Conservation (phyloP, 164 flowering plant genomes). For the Cinnamomum chago region DNA sequence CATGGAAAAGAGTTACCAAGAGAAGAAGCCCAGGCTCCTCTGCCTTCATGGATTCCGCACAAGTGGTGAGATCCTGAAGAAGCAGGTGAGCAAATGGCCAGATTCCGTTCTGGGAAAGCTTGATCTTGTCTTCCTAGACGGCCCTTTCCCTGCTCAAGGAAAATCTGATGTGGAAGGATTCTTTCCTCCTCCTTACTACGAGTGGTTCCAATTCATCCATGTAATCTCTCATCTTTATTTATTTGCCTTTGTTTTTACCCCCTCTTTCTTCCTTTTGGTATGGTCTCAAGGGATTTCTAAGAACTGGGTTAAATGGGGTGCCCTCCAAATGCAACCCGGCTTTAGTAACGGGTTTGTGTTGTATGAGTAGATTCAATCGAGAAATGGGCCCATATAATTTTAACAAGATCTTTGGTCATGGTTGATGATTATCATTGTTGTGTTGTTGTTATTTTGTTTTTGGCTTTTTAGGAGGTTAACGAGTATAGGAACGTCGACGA, state of each 20-base stretch:
- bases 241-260: not conserved
- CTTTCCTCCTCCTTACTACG: conserved; percentile 84
- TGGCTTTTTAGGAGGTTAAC: conserved; percentile 36
- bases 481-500: conserved; percentile 67
- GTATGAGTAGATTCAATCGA: too few species aligned
- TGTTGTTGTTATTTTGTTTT: too few species aligned
- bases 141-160: conserved; percentile 56
- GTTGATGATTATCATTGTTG: too few species aligned
- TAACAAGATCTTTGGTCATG: too few species aligned
- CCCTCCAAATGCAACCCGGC: too few species aligned
- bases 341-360: too few species aligned
- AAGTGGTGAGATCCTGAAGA: conserved; percentile 54
- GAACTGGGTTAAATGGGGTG: too few species aligned
- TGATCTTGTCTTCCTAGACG: conserved; percentile 70
- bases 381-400: too few species aligned
- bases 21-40: conserved; percentile 49
- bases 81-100: conserved; percentile 68
- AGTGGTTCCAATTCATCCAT: conserved; percentile 83
- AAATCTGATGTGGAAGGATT: conserved; percentile 77
- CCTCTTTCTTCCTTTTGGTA: too few species aligned
- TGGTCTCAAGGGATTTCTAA: too few species aligned
- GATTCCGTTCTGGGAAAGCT: conserved; percentile 39
- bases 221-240: conserved; percentile 21
- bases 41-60: conserved; percentile 86
- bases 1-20: not conserved